Evolutionary conservation across 306 rosid species (phyloP).

Genomic region (Elaeagnus macrophylla): DNA sequence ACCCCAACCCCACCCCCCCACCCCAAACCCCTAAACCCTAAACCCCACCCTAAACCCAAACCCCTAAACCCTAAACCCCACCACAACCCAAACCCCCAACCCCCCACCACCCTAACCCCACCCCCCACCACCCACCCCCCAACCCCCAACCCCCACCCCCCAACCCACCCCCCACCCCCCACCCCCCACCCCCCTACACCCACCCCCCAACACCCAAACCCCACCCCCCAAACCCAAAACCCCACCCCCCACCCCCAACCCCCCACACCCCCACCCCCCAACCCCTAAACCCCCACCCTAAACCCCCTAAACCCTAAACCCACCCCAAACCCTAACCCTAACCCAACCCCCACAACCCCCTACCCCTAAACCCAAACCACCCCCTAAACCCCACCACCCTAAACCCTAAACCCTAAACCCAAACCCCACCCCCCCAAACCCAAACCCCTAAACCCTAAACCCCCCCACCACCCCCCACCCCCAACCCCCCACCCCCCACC

Average conservation of each 20-base stretch:
- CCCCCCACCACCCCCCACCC: constrained; percentile 6
- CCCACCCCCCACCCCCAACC: no score
- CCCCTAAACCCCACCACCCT: not conserved
- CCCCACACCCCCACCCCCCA: not conserved
- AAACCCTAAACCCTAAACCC: not conserved
- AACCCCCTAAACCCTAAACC: constrained; percentile 12
- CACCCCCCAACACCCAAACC: no score
- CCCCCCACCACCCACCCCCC: no score
- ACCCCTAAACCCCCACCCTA: not conserved
- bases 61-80: no score
- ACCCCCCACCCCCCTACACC: no score
- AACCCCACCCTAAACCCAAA: no score
- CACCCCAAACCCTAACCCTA: not conserved
- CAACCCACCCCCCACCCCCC: no score
- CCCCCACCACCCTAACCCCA: no score
- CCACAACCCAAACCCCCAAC: no score
- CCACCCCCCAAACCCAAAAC: constrained; percentile 1
- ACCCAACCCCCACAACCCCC: not conserved
- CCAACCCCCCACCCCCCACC: constrained; percentile 3
- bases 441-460: constrained; percentile 3
- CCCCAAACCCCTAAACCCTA: no score
- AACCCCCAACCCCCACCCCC: no score
- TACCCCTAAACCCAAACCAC: constrained; percentile 6
- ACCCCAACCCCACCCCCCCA: no score
- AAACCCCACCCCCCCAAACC: constrained; percentile 11